Base-by-base conservation (phyloP, 768 basidiomycete species). In the Mrakia hoshinonis region DNA sequence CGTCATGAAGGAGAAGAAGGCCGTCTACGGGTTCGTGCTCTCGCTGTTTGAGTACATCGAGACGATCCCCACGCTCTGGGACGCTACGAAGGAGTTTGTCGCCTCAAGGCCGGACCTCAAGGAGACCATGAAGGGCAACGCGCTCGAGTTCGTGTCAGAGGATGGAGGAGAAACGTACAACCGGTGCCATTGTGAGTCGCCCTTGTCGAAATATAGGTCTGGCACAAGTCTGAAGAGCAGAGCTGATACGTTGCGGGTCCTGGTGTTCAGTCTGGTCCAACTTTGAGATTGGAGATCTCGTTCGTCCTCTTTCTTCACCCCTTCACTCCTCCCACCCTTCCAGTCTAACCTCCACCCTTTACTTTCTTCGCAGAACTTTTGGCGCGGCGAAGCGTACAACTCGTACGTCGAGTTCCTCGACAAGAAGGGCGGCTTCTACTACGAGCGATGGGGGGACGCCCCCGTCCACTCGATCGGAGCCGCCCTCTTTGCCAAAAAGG, bases 11-110 rank as follows among this genome's bases (percentile, higher is more conserved):
- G 85, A 87, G 62, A 82, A 89, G 73, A 85, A 89, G 48, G 91
- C 91, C 80, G 85, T 89, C 58, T 96, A 96, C 75, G 92, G 92
- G 85, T 93, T 92, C 80, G 91, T 89, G 0, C 83, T 93, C 51
- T 85, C 89, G 1, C 79, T 93, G 18, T 84, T 84, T 55, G 92
- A 94, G 51, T 67, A 66, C 34, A 82, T 84, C 61, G 83, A 85
- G 52, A 93, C 92, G 46, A 91, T 95, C 70, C 85, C 86, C 43
- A 88, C 89, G 0, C 81, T 94, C 9, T 95, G 92, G 91, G 79
- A 84, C 4, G 81, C 82, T 10, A 87, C 89, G 29, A 87, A 86
- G 83, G 85, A 68, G 77, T 15, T 70, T 58, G 31, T 46, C 51
- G 48, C 34, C 43, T 51, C 60, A n/a, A 67, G 72, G 31, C 72